Base-by-base conservation (phyloP, 495 filamentous ascomycete species). In the Venustampulla echinocandica region DNA sequence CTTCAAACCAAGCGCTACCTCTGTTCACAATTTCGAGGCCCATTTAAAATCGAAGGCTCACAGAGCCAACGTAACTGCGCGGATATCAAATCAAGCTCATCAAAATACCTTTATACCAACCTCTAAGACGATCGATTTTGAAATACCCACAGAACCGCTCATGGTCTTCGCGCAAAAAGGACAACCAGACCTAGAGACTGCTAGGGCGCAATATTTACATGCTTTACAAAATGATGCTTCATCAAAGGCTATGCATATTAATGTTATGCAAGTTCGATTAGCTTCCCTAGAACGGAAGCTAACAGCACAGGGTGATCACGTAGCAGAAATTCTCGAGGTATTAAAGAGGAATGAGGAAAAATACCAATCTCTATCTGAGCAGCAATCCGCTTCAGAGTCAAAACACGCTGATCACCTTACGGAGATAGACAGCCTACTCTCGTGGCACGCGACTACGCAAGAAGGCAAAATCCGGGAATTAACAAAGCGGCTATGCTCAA, bases 11-110 rank as follows among this genome's bases (percentile, higher is more conserved):
- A 20, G 7, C 2, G 32, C 2, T 44, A 36, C 22, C 13, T 27
- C 6, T 14, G 4, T 50, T 28, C 1, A 13, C 5, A 7, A 5
- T 27, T 20, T 50, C 27, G 40, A 35, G 15, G 30, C 13, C 10
- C 47, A 50, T 38, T 15, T 50, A 13, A 43, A 32, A 15, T 10
- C 28, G 9, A 44, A 50, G 23, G 1, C 9, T 10, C 47, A 50
- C 23, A 35, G n/a, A 28, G 37, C n/a, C 14, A 44, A 50, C n/a
- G 21, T 35, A 11, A 22, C 22, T 5, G 21, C 18, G 10, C 39
- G 47, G n/a, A 20, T 19, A 25, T 30, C 43, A 37, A 38, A 40
- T 13, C n/a, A 40, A 40, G 7, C 17, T 6, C 20, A 40, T 4
- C 10, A 9, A 9, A 9, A 40, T 9, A 4, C 17, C 37, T 40